A percentile compares a stretch with the other conserved stretches of the same genome.
These are phyloP conservation scores for Aspergillus ustus DNA, from an alignment of 2,329 filamentous ascomycete species.

Conservation along the genomic window DNA sequence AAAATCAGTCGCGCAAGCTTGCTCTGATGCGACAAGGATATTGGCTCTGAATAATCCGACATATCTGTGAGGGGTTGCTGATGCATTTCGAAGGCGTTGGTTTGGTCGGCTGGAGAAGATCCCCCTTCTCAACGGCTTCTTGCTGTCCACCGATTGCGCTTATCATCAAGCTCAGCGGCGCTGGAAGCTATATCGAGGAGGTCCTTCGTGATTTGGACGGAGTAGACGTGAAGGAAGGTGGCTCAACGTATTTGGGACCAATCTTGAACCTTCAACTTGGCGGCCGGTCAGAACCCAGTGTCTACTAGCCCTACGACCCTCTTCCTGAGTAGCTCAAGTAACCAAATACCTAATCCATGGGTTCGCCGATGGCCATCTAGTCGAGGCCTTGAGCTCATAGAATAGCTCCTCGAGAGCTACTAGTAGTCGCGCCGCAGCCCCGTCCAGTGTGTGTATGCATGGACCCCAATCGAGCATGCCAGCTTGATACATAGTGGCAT, in stretches of 20 bases:
- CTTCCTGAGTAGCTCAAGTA: too few species aligned
- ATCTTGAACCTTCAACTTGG: background rate
- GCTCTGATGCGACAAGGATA: background rate
- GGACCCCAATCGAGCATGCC: too few species aligned
- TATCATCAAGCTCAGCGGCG: constrained; percentile 32
- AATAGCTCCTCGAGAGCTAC: too few species aligned
- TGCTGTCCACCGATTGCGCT: constrained; percentile 32
- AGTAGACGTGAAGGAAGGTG: constrained; percentile 15
- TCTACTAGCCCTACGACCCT: background rate
- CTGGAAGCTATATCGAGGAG: constrained; percentile 28
- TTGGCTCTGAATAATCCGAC: background rate
- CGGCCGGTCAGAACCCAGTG: background rate
- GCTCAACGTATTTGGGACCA: constrained; percentile 18
- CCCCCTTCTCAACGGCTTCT: constrained; percentile 35
- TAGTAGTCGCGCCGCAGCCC: too few species aligned
- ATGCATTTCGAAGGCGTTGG: background rate
- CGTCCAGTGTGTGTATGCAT: too few species aligned
- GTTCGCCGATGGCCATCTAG: too few species aligned
- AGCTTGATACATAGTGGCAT: too few species aligned
- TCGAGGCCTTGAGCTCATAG: too few species aligned
- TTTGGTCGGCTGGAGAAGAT: constrained; percentile 8
- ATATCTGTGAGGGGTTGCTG: background rate
- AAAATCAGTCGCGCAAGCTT: background rate
- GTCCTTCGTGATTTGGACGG: constrained; percentile 32
- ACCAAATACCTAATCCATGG: too few species aligned